These are phyloP conservation scores for Chrysanthemum lavandulifolium DNA, from an alignment of 129 eudicot species.

Conservation along the genomic window DNA sequence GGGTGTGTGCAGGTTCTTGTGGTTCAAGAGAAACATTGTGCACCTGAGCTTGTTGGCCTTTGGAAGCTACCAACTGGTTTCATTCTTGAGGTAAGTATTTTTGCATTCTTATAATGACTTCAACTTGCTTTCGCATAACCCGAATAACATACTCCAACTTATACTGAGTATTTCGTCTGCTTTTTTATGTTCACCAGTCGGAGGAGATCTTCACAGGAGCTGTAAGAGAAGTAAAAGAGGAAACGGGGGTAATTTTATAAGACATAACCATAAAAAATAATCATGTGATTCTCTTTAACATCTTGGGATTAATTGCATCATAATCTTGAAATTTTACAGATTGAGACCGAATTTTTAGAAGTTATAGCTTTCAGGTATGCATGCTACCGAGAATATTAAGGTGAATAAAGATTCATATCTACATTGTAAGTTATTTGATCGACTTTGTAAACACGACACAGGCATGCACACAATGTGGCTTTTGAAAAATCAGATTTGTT, in stretches of 20 bases:
- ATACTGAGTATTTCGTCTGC: too few species aligned
- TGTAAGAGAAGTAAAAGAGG: conserved; percentile 90
- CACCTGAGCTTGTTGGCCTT: conserved; percentile 55
- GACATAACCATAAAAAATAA: too few species aligned
- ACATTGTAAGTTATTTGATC: background rate
- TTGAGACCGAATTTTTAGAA: conserved; percentile 79
- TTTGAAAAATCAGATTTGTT: conserved; percentile 89
- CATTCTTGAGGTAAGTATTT: conserved; percentile 57
- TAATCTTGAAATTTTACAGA: conserved; percentile 35
- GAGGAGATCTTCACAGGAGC: conserved; percentile 86
- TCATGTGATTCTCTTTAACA: too few species aligned
- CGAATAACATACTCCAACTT: too few species aligned
- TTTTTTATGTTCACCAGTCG: conserved; percentile 40
- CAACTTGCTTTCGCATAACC: too few species aligned
- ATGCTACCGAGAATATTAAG: conserved; percentile 5
- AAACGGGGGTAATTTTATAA: conserved; percentile 64
- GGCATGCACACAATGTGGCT: conserved; percentile 83
- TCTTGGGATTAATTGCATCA: background rate
- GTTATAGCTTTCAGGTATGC: conserved; percentile 76
- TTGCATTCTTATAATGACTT: too few species aligned
- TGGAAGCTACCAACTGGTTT: conserved; percentile 97
- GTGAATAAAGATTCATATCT: background rate
- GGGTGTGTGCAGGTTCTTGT: conserved; percentile 69
- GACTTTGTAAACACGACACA: conserved; percentile 27
- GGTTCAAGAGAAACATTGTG: conserved; percentile 78